Percentiles rank a stretch among this genome's conserved stretches.
Conservation (phyloP, 2,329 filamentous ascomycete species). For the Fusarium nurragi region DNA sequence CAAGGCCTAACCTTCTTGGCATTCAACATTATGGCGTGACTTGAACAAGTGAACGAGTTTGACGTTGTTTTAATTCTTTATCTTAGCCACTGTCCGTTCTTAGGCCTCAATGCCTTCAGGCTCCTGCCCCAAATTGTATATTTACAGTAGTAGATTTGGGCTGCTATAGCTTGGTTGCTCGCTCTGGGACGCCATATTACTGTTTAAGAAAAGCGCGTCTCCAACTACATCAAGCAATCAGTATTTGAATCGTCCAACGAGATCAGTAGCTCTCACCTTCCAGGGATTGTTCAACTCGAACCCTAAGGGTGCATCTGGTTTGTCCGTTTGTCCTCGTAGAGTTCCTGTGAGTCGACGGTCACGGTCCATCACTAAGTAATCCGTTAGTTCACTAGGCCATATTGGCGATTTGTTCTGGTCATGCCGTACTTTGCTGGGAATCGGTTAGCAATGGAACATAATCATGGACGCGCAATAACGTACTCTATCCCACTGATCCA, state of each 20-base stretch:
- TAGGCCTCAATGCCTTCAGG: constrained; percentile 7
- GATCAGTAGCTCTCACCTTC: constrained; percentile 60
- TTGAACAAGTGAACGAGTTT: neutral
- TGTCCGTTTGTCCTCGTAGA: constrained; percentile 67
- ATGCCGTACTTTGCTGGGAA: constrained; percentile 62
- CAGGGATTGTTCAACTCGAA: constrained; percentile 72
- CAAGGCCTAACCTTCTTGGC: neutral
- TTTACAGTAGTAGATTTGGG: constrained; percentile 31
- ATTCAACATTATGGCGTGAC: neutral
- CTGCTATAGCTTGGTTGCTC: constrained; percentile 16
- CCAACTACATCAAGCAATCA: constrained; percentile 54
- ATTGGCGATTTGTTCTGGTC: neutral
- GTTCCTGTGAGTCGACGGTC: constrained; percentile 69
- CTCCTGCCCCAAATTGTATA: constrained; percentile 28
- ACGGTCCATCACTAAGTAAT: constrained; percentile 69
- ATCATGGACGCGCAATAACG: constrained; percentile 34
- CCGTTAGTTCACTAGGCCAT: neutral
- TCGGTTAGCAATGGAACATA: constrained; percentile 44
- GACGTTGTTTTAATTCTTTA: constrained; percentile 29
- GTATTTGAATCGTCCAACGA: neutral
- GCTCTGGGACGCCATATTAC: constrained; percentile 14
- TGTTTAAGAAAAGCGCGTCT: constrained; percentile 61
- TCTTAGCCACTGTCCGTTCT: constrained; percentile 8
- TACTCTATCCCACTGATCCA: constrained; percentile 73
- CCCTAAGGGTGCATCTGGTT: constrained; percentile 63